Evolutionary conservation across 768 basidiomycete species (phyloP), one percentile per base, ranked within the genome.

Genomic region (Mycena amicta): DNA sequence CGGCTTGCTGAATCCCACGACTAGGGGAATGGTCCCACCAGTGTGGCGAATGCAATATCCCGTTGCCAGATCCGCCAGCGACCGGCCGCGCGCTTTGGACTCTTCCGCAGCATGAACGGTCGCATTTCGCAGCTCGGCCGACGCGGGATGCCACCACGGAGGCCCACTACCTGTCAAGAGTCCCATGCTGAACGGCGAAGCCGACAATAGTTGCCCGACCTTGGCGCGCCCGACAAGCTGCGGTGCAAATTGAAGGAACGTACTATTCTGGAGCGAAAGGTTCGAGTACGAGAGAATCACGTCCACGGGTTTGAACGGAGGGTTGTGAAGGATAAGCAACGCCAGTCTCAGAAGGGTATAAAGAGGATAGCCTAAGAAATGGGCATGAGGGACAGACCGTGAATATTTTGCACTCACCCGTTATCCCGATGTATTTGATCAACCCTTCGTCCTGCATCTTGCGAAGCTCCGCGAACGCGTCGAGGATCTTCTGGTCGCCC

Each of bases 181-280:
- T 0, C 88, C 88, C 93, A 95, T 95, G 68, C 83, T 87, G 52
- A 95, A 77, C 6, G 93, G 93, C 2, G 92, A 93, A 1, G 93
- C 93, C 2, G 87, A 77, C 51, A 93, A 53, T 27, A 95, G 76
- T 55, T 91, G 89, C 55, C 71, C 69, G 43, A 95, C 81, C 50
- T 82, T 75, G 0, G 91, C 92, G 23, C 88, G 86, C 20, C 74
- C 68, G 61, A 77, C 75, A 54, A 94, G 80, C 39, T 81, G 79
- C 12, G 80, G 73, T 26, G 80, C 78, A 68, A 86, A 93, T 11
- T 77, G 71, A 39, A 72, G 69, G 68, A 87, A 79, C 16, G 82
- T 86, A 55, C 75, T 72, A 71, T 90, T 92, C 68, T 93, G 90
- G 29, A 94, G 76, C 23, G 82, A 86, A 53, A 92, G 80, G 70